A percentile compares a stretch with the other conserved stretches of the same genome.
These are phyloP conservation scores for Pythium grandisporangium DNA, from an alignment of 352 stramenopile species.

Conservation along the genomic window DNA sequence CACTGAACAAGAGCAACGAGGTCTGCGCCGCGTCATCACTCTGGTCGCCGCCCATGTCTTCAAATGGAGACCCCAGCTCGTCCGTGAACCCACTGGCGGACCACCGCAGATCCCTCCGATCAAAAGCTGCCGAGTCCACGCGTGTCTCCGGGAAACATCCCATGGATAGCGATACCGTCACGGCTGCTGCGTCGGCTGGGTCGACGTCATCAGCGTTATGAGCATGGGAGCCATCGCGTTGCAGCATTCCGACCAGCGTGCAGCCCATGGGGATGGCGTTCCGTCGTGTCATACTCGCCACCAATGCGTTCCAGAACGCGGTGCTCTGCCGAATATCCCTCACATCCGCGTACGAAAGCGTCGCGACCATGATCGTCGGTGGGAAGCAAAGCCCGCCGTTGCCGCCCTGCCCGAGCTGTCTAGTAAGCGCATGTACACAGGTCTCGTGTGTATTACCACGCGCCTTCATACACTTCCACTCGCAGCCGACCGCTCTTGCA, in stretches of 20 bases:
- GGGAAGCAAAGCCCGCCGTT: conserved; percentile 24
- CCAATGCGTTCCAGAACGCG: conserved; percentile 23
- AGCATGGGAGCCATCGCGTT: too few relatives aligned
- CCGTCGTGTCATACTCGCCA: conserved; percentile 20
- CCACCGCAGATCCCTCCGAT: conserved; percentile 40
- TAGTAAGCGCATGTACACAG: conserved; percentile 15
- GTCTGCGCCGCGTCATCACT: conserved; percentile 4
- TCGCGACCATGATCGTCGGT: conserved; percentile 30
- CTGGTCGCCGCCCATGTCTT: neutral
- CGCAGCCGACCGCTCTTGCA: conserved; percentile 10
- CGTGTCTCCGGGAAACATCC: conserved; percentile 34
- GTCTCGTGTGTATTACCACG: conserved; percentile 7
- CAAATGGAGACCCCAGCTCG: conserved; percentile 27
- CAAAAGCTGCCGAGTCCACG: conserved; percentile 32
- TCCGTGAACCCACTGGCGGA: conserved; percentile 18
- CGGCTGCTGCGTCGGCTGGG: neutral
- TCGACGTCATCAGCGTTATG: conserved; percentile 1
- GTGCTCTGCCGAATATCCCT: conserved; percentile 20
- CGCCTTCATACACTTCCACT: conserved; percentile 33
- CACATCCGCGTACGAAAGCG: conserved; percentile 15
- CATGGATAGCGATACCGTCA: conserved; percentile 23
- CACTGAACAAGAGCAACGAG: conserved; percentile 50
- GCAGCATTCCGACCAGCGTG: conserved; percentile 17
- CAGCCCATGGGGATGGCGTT: conserved; percentile 30
- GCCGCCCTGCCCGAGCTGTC: conserved; percentile 16